Base-by-base conservation (phyloP, 768 basidiomycete species). In the Phlebiopsis flavidoalba region DNA sequence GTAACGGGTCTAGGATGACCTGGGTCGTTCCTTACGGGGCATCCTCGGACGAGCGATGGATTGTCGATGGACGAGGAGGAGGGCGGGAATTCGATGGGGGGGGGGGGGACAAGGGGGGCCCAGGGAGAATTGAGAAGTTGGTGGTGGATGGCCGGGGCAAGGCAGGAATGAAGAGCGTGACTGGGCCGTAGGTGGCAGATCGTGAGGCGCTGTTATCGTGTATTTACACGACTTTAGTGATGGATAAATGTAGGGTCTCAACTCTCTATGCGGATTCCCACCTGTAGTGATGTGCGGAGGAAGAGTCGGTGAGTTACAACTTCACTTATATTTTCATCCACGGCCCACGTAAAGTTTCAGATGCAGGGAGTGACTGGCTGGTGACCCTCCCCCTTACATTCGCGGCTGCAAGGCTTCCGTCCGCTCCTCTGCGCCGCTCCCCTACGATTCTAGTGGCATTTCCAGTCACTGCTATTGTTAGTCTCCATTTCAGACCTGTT, bases 1-100 rank as follows among this genome's bases (percentile, higher is more conserved):
- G 50, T 71, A 63, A 26, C 68, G 59, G 57, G 63, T 45, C 62
- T 56, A 33, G 26, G 53, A 45, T 22, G 60, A 46, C 31, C 40
- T 17, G 52, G 52, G 53, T 15, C 65, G 62, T 45, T 63, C 33
- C 50, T 33, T 21, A 36, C 61, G 46, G n/a, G 49, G 61, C 55
- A 62, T 62, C n/a, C 19, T 43, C 40, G 40, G 52, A n/a, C 37
- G 51, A 17, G 5, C n/a, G 24, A 6, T 52, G 48, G n/a, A n/a
- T 14, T 49, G 58, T 8, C 4, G 31, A 31, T n/a, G 46, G 22
- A 21, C 54, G 22, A 35, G n/a, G 24, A 53, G 55, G 24, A 37
- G 57, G 47, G 36, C 31, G 48, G 22, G 22, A 19, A n/a, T 47
- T 58, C 47, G 47, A 33, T 17, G 19, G 63, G 33, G 48, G 17